Conservation (phyloP, 352 stramenopile species). For the Phytophthora pinifolia region DNA sequence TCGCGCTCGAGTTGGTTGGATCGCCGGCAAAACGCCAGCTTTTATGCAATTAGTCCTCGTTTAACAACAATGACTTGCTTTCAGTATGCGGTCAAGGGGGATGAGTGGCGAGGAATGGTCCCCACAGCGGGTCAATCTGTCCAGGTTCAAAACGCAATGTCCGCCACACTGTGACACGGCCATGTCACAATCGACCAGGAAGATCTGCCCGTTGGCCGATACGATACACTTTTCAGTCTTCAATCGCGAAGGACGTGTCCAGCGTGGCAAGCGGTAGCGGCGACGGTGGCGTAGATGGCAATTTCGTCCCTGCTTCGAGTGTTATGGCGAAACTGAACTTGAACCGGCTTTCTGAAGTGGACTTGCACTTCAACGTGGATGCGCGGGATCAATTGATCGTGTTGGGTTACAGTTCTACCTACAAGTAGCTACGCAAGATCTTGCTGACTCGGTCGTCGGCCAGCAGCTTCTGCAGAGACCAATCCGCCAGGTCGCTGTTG, state of each 20-base stretch:
- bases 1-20: slow-evolving; percentile 2
- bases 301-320: too few species aligned
- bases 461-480: slow-evolving; percentile 61
- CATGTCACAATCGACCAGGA: slow-evolving; percentile 20
- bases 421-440: slow-evolving; percentile 18
- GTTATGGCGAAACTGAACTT: too few species aligned
- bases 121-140: slow-evolving; percentile 16
- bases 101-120: slow-evolving; percentile 24
- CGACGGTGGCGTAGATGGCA: too few species aligned
- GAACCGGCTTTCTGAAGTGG: too few species aligned
- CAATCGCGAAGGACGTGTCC: not conserved
- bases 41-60: slow-evolving; percentile 21
- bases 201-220: not conserved
- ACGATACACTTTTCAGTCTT: slow-evolving; percentile 7
- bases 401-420: not conserved
- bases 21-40: slow-evolving; percentile 9
- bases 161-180: slow-evolving; percentile 19
- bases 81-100: slow-evolving; percentile 13
- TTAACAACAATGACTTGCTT: slow-evolving; percentile 20
- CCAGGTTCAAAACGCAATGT: slow-evolving; percentile 29
- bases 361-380: too few species aligned
- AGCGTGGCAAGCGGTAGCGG: too few species aligned
- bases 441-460: slow-evolving; percentile 28
- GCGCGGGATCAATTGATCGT: not conserved
- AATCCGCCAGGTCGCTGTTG: slow-evolving; percentile 41